Percentiles rank a stretch among this genome's conserved stretches.
These are phyloP conservation scores for Candida corydali DNA, from an alignment of 805 yeast species.

Conservation along the genomic window DNA sequence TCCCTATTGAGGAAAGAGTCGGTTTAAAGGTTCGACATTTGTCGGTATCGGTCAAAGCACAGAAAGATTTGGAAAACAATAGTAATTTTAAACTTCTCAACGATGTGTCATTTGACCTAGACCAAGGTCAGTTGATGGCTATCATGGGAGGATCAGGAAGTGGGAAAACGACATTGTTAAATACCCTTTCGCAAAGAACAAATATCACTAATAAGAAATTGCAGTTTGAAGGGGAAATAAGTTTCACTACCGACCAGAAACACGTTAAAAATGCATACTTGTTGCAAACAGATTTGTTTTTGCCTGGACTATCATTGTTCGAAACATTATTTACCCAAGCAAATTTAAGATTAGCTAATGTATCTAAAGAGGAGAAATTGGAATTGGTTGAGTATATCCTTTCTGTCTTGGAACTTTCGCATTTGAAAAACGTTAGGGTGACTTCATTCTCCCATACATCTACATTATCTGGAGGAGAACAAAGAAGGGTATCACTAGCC, in stretches of 20 bases:
- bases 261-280: constrained; percentile 53
- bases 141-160: constrained; percentile 87
- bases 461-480: constrained; percentile 83
- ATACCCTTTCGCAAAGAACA: constrained; percentile 55
- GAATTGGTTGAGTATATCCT: constrained; percentile 57
- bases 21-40: constrained; percentile 18
- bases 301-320: constrained; percentile 66
- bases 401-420: constrained; percentile 60
- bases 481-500: constrained; percentile 71
- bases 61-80: constrained; percentile 3
- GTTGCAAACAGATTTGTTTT: constrained; percentile 69
- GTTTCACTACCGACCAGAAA: constrained; percentile 17
- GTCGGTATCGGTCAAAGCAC: constrained; percentile 15
- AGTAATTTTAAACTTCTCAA: constrained; percentile 21
- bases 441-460: constrained; percentile 45
- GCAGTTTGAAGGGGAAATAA: constrained; percentile 39
- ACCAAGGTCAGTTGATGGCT: constrained; percentile 64
- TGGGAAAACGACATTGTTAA: constrained; percentile 78
- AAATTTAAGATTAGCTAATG: constrained; percentile 55
- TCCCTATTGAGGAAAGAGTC: constrained; percentile 40
- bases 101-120: constrained; percentile 55
- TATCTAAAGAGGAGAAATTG: constrained; percentile 38
- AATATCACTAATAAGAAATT: constrained; percentile 37
- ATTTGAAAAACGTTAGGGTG: constrained; percentile 56
- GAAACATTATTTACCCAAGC: constrained; percentile 73